Evolutionary conservation across 768 basidiomycete genomes (phyloP).

Genomic region (Lactifluus piperatus): DNA sequence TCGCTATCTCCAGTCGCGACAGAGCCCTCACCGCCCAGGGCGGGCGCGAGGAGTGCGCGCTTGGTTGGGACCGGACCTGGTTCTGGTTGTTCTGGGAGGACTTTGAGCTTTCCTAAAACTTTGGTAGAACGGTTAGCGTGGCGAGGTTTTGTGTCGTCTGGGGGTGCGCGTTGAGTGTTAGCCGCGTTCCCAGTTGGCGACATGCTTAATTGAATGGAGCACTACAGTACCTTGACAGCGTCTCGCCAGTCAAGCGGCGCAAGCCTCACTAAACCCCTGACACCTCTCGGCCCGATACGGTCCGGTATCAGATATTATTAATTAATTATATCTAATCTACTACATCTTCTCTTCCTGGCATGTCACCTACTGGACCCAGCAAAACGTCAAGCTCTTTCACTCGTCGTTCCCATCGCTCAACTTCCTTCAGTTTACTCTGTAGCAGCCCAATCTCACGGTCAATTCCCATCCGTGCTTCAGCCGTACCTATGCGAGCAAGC

Average conservation of each 20-base stretch:
- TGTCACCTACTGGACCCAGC: slow-evolving; percentile 27
- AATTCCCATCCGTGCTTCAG: slow-evolving; percentile 64
- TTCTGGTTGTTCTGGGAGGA: slow-evolving; percentile 79
- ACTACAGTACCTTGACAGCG: background rate
- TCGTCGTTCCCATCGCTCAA: slow-evolving; percentile 62
- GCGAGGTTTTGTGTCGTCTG: slow-evolving; percentile 46
- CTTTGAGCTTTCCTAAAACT: slow-evolving; percentile 78
- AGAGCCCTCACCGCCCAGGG: slow-evolving; percentile 25
- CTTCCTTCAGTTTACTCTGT: slow-evolving; percentile 60
- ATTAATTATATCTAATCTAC: no score
- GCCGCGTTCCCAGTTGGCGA: background rate
- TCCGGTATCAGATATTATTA: background rate
- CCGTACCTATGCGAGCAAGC: slow-evolving; percentile 59
- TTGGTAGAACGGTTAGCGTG: slow-evolving; percentile 77
- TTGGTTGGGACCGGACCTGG: slow-evolving; percentile 25
- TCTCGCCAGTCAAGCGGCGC: no score
- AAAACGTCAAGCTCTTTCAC: slow-evolving; percentile 54
- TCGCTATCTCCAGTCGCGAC: slow-evolving; percentile 29
- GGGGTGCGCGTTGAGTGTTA: background rate
- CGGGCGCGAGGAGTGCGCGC: slow-evolving; percentile 20
- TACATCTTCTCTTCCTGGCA: background rate
- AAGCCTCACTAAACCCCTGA: background rate
- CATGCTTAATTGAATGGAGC: background rate
- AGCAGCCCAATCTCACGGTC: slow-evolving; percentile 64
- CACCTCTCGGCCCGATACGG: background rate